Conservation (phyloP, 345 rosid species). For the Brassica nigra region DNA sequence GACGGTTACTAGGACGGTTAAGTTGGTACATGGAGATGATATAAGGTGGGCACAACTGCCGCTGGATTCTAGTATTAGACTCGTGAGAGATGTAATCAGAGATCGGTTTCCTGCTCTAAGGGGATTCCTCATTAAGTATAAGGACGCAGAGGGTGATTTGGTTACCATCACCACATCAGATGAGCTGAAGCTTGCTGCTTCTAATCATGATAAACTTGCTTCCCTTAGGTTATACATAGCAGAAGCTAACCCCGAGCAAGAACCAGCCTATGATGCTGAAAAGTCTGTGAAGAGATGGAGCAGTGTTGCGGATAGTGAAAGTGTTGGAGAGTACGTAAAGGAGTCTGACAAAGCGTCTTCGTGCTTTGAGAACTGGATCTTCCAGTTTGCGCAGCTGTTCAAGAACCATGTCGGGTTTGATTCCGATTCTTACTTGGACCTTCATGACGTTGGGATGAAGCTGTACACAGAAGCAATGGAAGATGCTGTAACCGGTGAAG, state of each 20-base stretch:
- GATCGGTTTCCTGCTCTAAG: slow-evolving; percentile 78
- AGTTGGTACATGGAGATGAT: slow-evolving; percentile 90
- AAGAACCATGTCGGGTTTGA: slow-evolving; percentile 95
- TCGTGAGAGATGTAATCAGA: slow-evolving; percentile 74
- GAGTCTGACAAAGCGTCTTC: slow-evolving; percentile 47
- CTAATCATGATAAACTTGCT: slow-evolving; percentile 51
- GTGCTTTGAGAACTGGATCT: slow-evolving; percentile 79
- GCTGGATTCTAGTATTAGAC: slow-evolving; percentile 55
- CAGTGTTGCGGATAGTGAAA: slow-evolving; percentile 51
- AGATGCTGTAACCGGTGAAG: slow-evolving; percentile 79
- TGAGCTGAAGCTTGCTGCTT: slow-evolving; percentile 78
- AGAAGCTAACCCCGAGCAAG: slow-evolving; percentile 78
- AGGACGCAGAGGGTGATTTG: slow-evolving; percentile 89
- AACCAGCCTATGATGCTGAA: slow-evolving; percentile 76
- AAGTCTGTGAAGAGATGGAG: slow-evolving; percentile 38
- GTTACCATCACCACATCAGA: slow-evolving; percentile 82
- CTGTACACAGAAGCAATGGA: slow-evolving; percentile 93
- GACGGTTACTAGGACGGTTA: slow-evolving; percentile 65
- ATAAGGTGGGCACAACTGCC: slow-evolving; percentile 92
- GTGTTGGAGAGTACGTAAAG: slow-evolving; percentile 41
- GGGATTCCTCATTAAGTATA: slow-evolving; percentile 83
- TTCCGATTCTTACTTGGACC: slow-evolving; percentile 90
- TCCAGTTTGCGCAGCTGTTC: slow-evolving; percentile 85
- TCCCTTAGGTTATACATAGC: slow-evolving; percentile 74
- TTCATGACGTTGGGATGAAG: slow-evolving; percentile 95